Evolutionary conservation across 768 basidiomycete genomes (phyloP).

Genomic region (Russula dissimulans): DNA sequence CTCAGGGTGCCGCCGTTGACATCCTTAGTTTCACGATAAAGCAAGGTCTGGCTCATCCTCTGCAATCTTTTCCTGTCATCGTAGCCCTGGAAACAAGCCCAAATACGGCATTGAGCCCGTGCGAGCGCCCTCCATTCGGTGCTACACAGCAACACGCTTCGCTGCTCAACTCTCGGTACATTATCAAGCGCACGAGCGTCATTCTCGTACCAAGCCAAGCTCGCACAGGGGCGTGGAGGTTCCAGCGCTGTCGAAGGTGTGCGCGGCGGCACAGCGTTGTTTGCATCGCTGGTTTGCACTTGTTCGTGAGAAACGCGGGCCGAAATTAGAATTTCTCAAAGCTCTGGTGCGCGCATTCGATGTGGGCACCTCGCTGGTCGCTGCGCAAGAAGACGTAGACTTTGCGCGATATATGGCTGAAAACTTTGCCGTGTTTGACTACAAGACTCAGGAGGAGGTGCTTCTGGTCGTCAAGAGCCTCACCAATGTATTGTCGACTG

Average conservation of each 20-base stretch:
- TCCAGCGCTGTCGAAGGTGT: constrained; percentile 41
- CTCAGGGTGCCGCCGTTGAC: constrained; percentile 80
- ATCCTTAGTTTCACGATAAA: constrained; percentile 88
- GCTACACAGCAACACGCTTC: constrained; percentile 86
- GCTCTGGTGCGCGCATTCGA: constrained; percentile 78
- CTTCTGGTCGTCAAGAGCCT: constrained; percentile 75
- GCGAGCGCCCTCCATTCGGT: constrained; percentile 75
- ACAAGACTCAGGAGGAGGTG: constrained; percentile 92
- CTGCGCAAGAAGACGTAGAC: constrained; percentile 71
- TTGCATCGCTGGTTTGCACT: constrained; percentile 89
- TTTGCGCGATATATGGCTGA: constrained; percentile 92
- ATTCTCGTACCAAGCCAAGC: constrained; percentile 72
- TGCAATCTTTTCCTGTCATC: constrained; percentile 90
- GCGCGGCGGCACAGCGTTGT: constrained; percentile 44
- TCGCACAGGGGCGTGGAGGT: constrained; percentile 28
- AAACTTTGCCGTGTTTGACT: constrained; percentile 86
- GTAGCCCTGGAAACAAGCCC: constrained; percentile 89
- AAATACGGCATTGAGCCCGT: constrained; percentile 48
- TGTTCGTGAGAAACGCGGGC: constrained; percentile 80
- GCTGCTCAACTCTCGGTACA: constrained; percentile 77
- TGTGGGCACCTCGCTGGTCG: constrained; percentile 46
- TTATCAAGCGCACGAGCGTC: constrained; percentile 71
- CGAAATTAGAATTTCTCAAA: constrained; percentile 82
- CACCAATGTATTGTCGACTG: constrained; percentile 65
- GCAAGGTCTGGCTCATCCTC: constrained; percentile 91